Base-by-base conservation (phyloP, 2,329 filamentous ascomycete species). In the Eutypa lata region DNA sequence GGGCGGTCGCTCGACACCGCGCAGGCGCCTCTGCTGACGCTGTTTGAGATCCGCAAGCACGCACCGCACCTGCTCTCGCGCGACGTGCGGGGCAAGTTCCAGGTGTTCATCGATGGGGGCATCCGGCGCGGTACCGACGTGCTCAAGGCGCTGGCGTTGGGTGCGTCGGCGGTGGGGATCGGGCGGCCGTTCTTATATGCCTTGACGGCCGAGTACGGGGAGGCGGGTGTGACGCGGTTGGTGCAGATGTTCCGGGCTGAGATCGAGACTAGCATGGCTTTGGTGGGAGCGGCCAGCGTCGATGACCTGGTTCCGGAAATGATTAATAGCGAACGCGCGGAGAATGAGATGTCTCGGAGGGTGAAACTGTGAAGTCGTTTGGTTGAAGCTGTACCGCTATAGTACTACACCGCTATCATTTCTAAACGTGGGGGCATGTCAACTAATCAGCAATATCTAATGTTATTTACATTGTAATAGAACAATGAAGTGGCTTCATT, bases 31-130 rank as follows among this genome's bases (percentile, higher is more conserved):
- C 26, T 31, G 26, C 26, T 31, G 26, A 31, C 26, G 26, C 26
- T 31, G 26, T 10, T 31, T 5, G 26, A 31, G 26, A 31, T 31
- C 26, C 26, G 26, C 26, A 5, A 10, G 6, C 26, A 31, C 42
- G 49, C 44, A 65, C 44, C 68, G 69, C 10, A 49, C 24, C 48
- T 65, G 35, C 62, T 64, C 6, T 5, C 26, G 26, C 26, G 26
- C 26, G 68, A 71, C 45, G 69, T 78, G 21, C 71, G 78, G 42
- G 65, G 65, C 2, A 57, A 67, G 50, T 56, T 77, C 18, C 71
- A 78, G 59, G 69, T 80, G n/a, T 74, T 71, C 40, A 66, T 79
- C 1, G 77, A 80, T 51, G 74, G 76, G 22, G 77, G 77, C 1
- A 65, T 78, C 33, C 62, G 72, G 14, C 68, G 75, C 28, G 77